Percentiles rank a stretch among this genome's conserved stretches.
These are phyloP conservation scores for Oropetium thomaeum DNA, from an alignment of 176 grass and related monocot species.

Conservation along the genomic window DNA sequence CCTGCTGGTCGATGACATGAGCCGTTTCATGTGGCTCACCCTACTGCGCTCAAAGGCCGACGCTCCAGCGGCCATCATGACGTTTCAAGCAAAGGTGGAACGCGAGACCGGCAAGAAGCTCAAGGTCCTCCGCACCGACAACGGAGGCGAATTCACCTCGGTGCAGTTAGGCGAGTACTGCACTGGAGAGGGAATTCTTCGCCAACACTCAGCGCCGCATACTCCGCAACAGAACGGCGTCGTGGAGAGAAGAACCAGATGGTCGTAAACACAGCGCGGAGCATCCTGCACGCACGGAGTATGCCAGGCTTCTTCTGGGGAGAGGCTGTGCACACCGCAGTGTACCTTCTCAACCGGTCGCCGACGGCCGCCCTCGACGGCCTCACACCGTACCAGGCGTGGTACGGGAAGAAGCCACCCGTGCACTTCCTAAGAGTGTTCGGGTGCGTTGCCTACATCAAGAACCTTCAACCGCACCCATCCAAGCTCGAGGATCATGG, in stretches of 20 bases:
- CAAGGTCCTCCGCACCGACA: neutral
- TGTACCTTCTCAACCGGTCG: neutral
- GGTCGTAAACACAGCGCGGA: neutral
- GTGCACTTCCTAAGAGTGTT: neutral
- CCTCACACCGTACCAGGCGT: neutral
- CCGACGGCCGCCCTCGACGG: neutral
- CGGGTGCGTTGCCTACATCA: neutral
- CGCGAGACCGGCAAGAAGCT: neutral
- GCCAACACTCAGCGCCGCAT: neutral
- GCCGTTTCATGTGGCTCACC: neutral
- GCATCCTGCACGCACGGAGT: neutral
- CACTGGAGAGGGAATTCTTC: rapidly evolving
- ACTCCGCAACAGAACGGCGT: neutral
- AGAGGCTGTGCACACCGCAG: neutral
- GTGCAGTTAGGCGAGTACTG: neutral
- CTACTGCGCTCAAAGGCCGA: neutral
- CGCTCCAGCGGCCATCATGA: neutral
- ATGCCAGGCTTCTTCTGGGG: neutral
- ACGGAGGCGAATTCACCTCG: neutral
- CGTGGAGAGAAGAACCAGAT: neutral
- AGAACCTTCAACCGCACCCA: neutral
- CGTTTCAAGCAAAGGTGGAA: neutral
- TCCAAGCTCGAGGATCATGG: neutral
- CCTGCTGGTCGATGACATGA: neutral
- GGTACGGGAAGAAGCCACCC: neutral